phyloP scores from a whole-genome alignment of 352 stramenopile genomes.

The Globisporangium spiculum region DNA sequence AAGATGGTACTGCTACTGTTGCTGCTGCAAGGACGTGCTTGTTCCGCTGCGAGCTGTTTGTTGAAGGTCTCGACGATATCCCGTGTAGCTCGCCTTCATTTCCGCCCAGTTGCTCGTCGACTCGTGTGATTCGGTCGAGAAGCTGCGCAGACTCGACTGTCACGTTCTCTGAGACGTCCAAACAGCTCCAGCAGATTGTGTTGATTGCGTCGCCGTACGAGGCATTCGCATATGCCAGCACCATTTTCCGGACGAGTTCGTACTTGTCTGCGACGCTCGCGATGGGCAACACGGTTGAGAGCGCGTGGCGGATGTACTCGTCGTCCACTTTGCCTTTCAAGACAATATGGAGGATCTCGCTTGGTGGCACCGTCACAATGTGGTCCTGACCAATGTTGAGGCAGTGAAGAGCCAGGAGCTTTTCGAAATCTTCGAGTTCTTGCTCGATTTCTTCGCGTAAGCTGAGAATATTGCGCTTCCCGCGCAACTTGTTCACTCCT shows the following conservation, averaged over 20 bases:
- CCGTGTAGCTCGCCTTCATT: neutral
- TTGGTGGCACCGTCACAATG: slow-evolving; percentile 38
- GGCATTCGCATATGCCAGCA: slow-evolving; percentile 45
- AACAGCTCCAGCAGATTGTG: slow-evolving; percentile 67
- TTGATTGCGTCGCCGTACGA: slow-evolving; percentile 59
- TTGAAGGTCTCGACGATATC: neutral
- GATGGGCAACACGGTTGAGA: slow-evolving; percentile 58
- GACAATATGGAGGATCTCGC: slow-evolving; percentile 59
- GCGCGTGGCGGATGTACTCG: slow-evolving; percentile 60
- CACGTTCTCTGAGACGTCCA: slow-evolving; percentile 63
- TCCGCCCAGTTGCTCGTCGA: slow-evolving; percentile 6
- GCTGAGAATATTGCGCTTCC: slow-evolving; percentile 42
- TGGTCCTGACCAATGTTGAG: slow-evolving; percentile 53
- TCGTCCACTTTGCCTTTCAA: slow-evolving; percentile 45
- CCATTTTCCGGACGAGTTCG: slow-evolving; percentile 45
- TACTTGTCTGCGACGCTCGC: slow-evolving; percentile 58
- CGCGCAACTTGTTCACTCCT: slow-evolving; percentile 57
- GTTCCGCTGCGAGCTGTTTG: slow-evolving; percentile 8
- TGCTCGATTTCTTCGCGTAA: slow-evolving; percentile 67
- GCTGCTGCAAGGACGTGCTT: neutral
- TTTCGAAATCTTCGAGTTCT: slow-evolving; percentile 69
- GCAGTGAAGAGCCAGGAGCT: slow-evolving; percentile 50
- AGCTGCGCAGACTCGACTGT: slow-evolving; percentile 63
- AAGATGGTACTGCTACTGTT: slow-evolving; percentile 5
- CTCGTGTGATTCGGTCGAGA: slow-evolving; percentile 52